Conservation (phyloP, 257 asterid species). For the Solanum etuberosum region DNA sequence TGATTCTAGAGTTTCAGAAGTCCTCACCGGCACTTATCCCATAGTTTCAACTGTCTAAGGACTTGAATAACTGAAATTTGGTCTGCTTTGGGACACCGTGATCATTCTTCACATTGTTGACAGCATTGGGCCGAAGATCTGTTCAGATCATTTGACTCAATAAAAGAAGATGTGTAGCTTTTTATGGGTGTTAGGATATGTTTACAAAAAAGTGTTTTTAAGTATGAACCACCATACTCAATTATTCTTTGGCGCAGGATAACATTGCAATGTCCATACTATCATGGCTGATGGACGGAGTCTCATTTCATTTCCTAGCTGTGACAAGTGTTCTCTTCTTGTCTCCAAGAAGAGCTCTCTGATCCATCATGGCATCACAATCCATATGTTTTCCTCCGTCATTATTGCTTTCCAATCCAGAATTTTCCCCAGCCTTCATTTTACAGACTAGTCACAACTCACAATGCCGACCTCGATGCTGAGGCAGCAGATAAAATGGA, state of each 20-base stretch:
- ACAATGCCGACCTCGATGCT: slow-evolving; percentile 42
- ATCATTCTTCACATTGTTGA: background rate
- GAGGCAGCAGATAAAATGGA: slow-evolving; percentile 52
- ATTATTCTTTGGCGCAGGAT: slow-evolving; percentile 85
- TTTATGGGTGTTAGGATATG: slow-evolving; percentile 37
- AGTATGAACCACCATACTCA: slow-evolving; percentile 51
- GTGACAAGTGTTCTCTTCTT: slow-evolving; percentile 46
- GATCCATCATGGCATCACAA: slow-evolving; percentile 58
- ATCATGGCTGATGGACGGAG: slow-evolving; percentile 52
- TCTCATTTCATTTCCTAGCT: slow-evolving; percentile 55
- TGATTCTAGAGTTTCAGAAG: background rate
- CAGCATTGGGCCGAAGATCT: slow-evolving; percentile 14
- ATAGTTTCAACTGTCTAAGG: background rate
- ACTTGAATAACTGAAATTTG: background rate
- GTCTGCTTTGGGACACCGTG: background rate
- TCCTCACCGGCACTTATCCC: background rate
- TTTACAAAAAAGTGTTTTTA: slow-evolving; percentile 22
- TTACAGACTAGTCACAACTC: slow-evolving; percentile 31
- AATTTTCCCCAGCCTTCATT: slow-evolving; percentile 48
- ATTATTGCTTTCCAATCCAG: slow-evolving; percentile 49
- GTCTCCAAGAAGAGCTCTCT: slow-evolving; percentile 44
- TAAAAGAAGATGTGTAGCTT: slow-evolving; percentile 21
- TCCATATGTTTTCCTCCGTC: slow-evolving; percentile 49
- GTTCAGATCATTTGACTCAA: slow-evolving; percentile 2
- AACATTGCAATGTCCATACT: slow-evolving; percentile 33